A percentile compares a stretch with the other conserved stretches of the same genome.
Evolutionary conservation across 306 rosid species (phyloP).

Genomic region (Erythrophleum fordii): DNA sequence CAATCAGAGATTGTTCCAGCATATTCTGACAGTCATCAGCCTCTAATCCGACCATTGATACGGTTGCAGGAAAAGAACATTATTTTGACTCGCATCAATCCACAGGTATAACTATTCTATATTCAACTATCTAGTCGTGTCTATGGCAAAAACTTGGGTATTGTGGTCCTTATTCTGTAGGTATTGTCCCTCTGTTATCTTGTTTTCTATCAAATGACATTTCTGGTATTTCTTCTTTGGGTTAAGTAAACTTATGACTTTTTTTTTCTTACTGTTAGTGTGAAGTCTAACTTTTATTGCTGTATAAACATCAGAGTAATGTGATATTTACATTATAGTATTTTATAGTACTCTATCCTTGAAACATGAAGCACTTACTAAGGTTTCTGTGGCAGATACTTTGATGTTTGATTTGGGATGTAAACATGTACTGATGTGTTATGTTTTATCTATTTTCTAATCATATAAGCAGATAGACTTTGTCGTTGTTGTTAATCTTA

Average conservation of each 20-base stretch:
- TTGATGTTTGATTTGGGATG: conserved; percentile 30
- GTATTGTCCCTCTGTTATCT: conserved; percentile 10
- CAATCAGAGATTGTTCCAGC: conserved; percentile 92
- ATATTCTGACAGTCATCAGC: conserved; percentile 76
- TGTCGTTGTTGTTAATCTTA: conserved; percentile 30
- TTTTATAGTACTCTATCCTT: background rate
- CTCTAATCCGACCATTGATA: conserved; percentile 83
- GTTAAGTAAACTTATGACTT: conserved; percentile 3
- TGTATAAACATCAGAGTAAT: background rate
- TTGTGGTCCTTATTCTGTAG: conserved; percentile 20
- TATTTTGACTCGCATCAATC: conserved; percentile 95
- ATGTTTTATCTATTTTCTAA: conserved; percentile 14
- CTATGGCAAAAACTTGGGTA: conserved; percentile 9
- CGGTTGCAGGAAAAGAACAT: conserved; percentile 86
- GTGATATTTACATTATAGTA: conserved; percentile 10
- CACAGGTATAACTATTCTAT: conserved; percentile 64
- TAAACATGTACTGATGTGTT: background rate
- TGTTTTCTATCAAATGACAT: conserved; percentile 22
- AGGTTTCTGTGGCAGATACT: conserved; percentile 1
- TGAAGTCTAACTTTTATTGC: conserved; percentile 4
- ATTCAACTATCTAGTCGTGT: conserved; percentile 18
- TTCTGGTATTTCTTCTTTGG: conserved; percentile 22
- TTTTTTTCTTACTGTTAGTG: background rate
- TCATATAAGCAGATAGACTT: conserved; percentile 16
- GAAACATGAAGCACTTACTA: background rate